Base-by-base conservation (phyloP, 2,329 filamentous ascomycete species). In the Fusarium coicis region DNA sequence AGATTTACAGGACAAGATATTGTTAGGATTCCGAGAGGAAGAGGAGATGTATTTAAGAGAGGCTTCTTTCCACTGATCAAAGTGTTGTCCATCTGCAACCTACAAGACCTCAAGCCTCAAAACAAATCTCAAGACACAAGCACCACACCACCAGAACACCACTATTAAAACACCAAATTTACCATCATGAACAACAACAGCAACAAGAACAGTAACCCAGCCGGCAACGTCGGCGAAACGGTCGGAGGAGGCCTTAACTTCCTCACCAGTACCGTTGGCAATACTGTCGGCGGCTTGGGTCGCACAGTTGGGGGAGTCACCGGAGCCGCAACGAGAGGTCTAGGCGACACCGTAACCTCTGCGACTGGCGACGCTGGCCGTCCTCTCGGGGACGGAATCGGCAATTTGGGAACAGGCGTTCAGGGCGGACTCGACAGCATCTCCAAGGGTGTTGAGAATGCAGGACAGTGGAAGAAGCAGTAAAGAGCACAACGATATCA, bases 401-500 rank as follows among this genome's bases (percentile, higher is more conserved):
- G 85, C 12, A 87, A 84, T 72, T 76, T 89, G 12, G 87, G 87
- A 10, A 85, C 83, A 4, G 88, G 88, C 1, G 73, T 91, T 5
- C 84, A 90, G 80, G 82, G 84, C 49, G 89, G 87, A 4, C 79
- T 84, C 42, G 81, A 83, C 47, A 81, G 80, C 52, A 83, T 90
- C 5, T 85, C 86, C 19, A 85, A 87, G 80, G 88, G 88, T 0
- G 85, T 88, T 11, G 88, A 90, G 80, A 82, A 89, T 75, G 88
- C 88, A 16, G 89, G 89, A 7, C 80, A 90, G 77, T 89, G 88
- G 87, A 87, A 87, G 81, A 83, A 80, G 66, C 70, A 78, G 69
- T 78, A 72, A 63, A 26, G 16, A 37, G 26, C 30, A 49, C 40
- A 9, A 56, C 15, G 26, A 61, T 36, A 53, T 18, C 21, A 66